These are phyloP conservation scores for Marasmius oreades DNA, from an alignment of 1,284 basidiomycete genomes.

Conservation along the genomic window DNA sequence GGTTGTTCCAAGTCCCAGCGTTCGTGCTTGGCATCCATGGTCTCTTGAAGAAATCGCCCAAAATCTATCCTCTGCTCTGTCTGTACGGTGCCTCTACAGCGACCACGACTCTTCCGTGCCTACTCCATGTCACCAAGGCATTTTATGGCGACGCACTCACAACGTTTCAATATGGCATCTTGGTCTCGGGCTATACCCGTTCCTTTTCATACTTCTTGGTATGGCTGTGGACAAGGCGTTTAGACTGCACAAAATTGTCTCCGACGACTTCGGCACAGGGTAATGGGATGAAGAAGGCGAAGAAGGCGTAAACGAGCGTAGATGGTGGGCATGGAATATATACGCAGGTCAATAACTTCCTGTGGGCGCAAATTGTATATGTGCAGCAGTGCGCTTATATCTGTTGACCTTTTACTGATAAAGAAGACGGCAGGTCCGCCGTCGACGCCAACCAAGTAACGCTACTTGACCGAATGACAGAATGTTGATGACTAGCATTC, in stretches of 20 bases:
- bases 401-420: no score
- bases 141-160: slow-evolving; percentile 35
- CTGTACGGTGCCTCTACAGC: slow-evolving; percentile 76
- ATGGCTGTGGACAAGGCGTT: slow-evolving; percentile 71
- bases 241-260: slow-evolving; percentile 25
- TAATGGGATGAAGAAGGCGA: no score
- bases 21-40: slow-evolving; percentile 68
- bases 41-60: slow-evolving; percentile 58
- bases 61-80: slow-evolving; percentile 55
- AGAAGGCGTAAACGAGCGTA: no score
- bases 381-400: no score
- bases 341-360: no score
- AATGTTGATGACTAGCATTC: no score
- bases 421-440: no score
- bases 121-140: slow-evolving; percentile 52
- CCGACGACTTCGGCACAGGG: no score
- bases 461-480: no score
- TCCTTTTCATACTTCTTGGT: slow-evolving; percentile 64
- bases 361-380: no score
- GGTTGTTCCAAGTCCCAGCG: slow-evolving; percentile 73
- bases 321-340: no score
- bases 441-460: no score
- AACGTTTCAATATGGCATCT: slow-evolving; percentile 39
- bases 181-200: slow-evolving; percentile 75
- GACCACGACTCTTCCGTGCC: slow-evolving; percentile 74